phyloP scores from a whole-genome alignment of 352 stramenopile genomes.

The Globisporangium megalacanthum region DNA sequence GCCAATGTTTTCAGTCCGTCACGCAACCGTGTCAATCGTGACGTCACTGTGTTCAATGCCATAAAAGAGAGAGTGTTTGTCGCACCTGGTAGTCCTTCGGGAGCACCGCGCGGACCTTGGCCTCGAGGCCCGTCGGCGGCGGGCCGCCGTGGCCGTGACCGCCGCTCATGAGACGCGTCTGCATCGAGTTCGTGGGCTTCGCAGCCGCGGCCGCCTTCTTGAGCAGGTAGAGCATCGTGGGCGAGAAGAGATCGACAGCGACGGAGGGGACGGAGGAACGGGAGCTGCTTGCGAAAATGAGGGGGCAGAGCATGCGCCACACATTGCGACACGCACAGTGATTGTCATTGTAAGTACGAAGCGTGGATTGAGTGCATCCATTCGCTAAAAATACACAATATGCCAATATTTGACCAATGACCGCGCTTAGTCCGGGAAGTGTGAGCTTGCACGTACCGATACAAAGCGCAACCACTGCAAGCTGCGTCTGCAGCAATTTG shows the following conservation, averaged over 20 bases:
- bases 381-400: too few species aligned
- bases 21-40: neutral
- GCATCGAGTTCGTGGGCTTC: conserved; percentile 48
- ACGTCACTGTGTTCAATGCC: too few species aligned
- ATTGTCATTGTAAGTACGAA: too few species aligned
- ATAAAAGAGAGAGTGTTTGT: neutral
- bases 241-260: too few species aligned
- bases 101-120: conserved; percentile 79
- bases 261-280: neutral
- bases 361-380: too few species aligned
- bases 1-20: neutral
- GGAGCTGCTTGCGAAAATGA: neutral
- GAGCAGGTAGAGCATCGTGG: conserved; percentile 66
- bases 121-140: conserved; percentile 70
- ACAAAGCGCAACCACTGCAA: too few species aligned
- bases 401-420: too few species aligned
- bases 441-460: too few species aligned
- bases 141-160: conserved; percentile 52
- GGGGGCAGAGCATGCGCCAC: too few species aligned
- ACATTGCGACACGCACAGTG: too few species aligned
- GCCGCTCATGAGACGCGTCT: conserved; percentile 71
- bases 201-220: conserved; percentile 58
- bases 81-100: conserved; percentile 83
- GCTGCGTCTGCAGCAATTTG: neutral
- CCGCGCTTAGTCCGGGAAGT: too few species aligned